phyloP scores from a whole-genome alignment of 2,329 filamentous ascomycete species.

The Alternaria sp. region DNA sequence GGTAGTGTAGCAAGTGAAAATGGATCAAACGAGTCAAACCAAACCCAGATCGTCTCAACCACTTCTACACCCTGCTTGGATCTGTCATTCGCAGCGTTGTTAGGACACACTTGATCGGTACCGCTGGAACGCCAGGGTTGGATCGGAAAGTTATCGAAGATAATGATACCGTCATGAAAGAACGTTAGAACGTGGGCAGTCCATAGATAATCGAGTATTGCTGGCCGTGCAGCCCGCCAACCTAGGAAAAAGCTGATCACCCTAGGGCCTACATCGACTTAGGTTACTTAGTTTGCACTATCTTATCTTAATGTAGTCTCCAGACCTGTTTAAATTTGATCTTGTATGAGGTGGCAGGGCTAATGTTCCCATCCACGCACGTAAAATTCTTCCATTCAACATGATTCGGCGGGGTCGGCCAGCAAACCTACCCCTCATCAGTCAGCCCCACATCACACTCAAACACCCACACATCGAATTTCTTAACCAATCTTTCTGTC shows the following conservation, averaged over 20 bases:
- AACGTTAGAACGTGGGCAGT: rapidly evolving
- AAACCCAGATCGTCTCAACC: rapidly evolving
- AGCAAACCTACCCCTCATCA: not conserved
- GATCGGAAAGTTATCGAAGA: not conserved
- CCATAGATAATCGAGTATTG: not conserved
- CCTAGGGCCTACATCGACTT: no score
- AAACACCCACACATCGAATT: not conserved
- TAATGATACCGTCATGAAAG: not conserved
- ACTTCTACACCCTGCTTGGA: not conserved
- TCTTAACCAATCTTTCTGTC: not conserved
- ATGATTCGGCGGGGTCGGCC: not conserved
- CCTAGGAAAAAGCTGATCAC: no score
- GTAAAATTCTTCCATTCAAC: not conserved
- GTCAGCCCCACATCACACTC: not conserved
- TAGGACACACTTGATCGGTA: not conserved
- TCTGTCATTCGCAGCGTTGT: rapidly evolving
- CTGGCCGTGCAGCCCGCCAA: no score
- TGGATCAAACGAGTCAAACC: not conserved
- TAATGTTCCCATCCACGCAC: not conserved
- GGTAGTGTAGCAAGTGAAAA: not conserved
- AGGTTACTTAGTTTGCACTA: no score
- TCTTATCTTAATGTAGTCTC: no score
- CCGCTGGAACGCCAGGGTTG: not conserved
- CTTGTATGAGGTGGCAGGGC: no score
- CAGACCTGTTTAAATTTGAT: no score